phyloP scores from a whole-genome alignment of 1,139 yeast species.

The Saccharomyces hybrid region DNA sequence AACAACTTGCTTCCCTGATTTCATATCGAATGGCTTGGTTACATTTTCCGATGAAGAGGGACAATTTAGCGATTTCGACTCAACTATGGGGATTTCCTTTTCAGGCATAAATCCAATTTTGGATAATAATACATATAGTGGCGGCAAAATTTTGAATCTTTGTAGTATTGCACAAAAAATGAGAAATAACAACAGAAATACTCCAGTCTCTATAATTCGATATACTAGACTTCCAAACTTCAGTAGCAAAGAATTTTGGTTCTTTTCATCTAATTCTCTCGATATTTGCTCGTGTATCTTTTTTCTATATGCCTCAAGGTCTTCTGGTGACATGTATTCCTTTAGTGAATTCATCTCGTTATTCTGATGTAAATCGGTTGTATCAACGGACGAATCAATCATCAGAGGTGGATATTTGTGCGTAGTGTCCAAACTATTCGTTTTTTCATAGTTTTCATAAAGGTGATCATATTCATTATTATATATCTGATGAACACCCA shows the following conservation, averaged over 20 bases:
- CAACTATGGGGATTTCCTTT: slow-evolving; percentile 3
- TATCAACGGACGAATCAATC: slow-evolving; percentile 8
- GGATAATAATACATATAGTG: slow-evolving; percentile 28
- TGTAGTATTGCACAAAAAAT: slow-evolving; percentile 33
- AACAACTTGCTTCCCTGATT: not conserved
- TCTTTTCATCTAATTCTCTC: slow-evolving; percentile 13
- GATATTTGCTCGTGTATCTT: slow-evolving; percentile 22
- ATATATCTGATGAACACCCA: not conserved
- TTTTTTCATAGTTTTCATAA: slow-evolving; percentile 6
- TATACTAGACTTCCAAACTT: slow-evolving; percentile 32
- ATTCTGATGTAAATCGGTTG: slow-evolving; percentile 3
- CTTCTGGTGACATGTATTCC: slow-evolving; percentile 22
- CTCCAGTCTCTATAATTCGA: slow-evolving; percentile 44
- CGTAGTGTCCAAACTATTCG: not conserved
- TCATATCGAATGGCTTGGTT: not conserved
- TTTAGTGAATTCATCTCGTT: slow-evolving; percentile 13
- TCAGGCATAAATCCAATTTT: slow-evolving; percentile 27
- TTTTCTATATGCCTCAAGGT: slow-evolving; percentile 19
- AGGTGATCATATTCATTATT: slow-evolving; percentile 11
- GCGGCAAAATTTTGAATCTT: slow-evolving; percentile 37
- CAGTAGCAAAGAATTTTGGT: slow-evolving; percentile 10
- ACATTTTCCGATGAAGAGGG: not conserved
- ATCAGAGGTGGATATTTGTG: not conserved
- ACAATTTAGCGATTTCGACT: not conserved
- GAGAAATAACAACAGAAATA: slow-evolving; percentile 36